A percentile compares a stretch with the other conserved stretches of the same genome.
Conservation (phyloP, 1,139 yeast genomes). For the Suhomyces terraborum region DNA sequence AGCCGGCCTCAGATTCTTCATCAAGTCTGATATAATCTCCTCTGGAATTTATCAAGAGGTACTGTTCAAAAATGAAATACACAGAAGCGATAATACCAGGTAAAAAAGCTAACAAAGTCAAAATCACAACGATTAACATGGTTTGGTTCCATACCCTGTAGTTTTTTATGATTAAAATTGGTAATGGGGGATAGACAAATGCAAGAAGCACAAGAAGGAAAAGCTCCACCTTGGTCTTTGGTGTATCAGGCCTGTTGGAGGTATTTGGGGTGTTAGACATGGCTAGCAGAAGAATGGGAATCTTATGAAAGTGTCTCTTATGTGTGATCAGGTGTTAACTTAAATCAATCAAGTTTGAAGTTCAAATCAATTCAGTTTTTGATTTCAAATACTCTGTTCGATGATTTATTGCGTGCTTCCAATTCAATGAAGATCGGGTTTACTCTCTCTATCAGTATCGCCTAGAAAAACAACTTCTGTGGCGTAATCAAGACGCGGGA, state of each 20-base stretch:
- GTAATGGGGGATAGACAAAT: constrained; percentile 43
- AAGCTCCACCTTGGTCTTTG: constrained; percentile 7
- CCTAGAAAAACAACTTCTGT: too few species aligned
- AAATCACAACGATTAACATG: constrained; percentile 35
- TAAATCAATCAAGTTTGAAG: too few species aligned
- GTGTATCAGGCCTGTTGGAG: neutral
- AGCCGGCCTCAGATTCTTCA: constrained; percentile 13
- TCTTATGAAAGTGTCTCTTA: too few species aligned
- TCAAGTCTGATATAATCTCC: constrained; percentile 28
- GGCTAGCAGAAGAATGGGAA: neutral
- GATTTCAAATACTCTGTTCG: too few species aligned
- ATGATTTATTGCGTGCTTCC: too few species aligned
- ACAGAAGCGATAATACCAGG: constrained; percentile 41
- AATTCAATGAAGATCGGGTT: too few species aligned
- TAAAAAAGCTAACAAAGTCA: constrained; percentile 41
- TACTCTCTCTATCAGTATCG: too few species aligned
- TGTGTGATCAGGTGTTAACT: too few species aligned
- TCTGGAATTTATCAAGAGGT: constrained; percentile 3
- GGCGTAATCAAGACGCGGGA: too few species aligned
- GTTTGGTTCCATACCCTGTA: constrained; percentile 37
- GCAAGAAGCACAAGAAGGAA: constrained; percentile 36
- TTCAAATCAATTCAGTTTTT: too few species aligned
- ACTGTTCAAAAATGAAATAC: constrained; percentile 29
- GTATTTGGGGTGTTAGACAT: neutral
- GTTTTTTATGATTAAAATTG: constrained; percentile 34